Evolutionary conservation across 2,329 filamentous ascomycete genomes (phyloP), one percentile per base, ranked within the genome.

Genomic region (Paracorniculantispora psalliotae): DNA sequence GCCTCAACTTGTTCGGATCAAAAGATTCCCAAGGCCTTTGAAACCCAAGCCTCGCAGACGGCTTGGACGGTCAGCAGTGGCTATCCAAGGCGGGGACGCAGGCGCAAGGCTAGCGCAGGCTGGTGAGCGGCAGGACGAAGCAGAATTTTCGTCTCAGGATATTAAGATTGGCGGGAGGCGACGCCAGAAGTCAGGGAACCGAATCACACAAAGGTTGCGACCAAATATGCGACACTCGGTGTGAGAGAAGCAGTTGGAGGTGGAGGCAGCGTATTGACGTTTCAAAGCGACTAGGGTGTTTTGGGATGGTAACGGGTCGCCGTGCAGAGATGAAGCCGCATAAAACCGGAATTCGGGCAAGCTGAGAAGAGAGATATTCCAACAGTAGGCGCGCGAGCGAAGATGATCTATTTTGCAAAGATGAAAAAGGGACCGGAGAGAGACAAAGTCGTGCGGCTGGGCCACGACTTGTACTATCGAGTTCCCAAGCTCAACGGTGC

Each of bases 181-280:
- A 39, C 21, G 13, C 7, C 13, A 25, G 37, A 59, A 33, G 4
- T 28, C 49, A 41, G 17, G 48, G 41, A 49, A 39, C 23, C 17
- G 23, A 41, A 46, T 37, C 21, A 23, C 28, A 23, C 28, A 48
- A 41, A 53, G n/a, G 49, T 59, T 59, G 57, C 50, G 57, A 59
- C 57, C 62, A 61, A 48, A 53, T 56, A 52, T 68, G 67, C 68
- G 67, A 69, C 67, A 59, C 17, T 61, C 61, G 61, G 57, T 50
- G 67, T 68, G 63, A 61, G 67, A 61, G 62, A 61, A 59, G 64
- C 57, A 61, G 61, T 63, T 66, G 61, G 44, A 54, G 53, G 59
- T 52, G 43, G 52, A 39, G 53, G 37, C 23, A 21, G 37, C 35
- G 23, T 47, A 26, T 26, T 26, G 55, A 39, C 10, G 57, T 59